Evolutionary conservation across 2,329 filamentous ascomycete genomes (phyloP), one percentile per base, ranked within the genome.

Genomic region (Paraphoma chrysanthemicola): DNA sequence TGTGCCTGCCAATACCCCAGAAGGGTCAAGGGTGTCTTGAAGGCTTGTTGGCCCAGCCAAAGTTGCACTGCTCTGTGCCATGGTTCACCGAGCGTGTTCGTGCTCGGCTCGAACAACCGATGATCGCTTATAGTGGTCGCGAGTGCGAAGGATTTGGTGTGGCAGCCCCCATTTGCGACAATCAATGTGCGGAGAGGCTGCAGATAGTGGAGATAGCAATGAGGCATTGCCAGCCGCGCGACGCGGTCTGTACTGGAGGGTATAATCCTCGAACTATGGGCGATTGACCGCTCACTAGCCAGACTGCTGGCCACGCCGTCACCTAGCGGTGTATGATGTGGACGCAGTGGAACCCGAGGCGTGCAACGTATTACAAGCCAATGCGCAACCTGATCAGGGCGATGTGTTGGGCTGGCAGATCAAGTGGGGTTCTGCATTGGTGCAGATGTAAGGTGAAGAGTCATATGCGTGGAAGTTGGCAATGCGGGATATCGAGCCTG

Each of bases 301-400:
- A 39, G 5, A 23, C 23, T 12, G 49, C 53, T 42, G 36, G 46
- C 47, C 30, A 18, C 31, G 46, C 44, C 44, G 38, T 48, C 50
- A 46, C 38, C 44, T 42, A 63, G 57, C 60, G 57, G 60, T 63
- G 60, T 56, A 48, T n/a, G 52, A 41, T 12, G 43, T 47, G n/a
- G 23, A 47, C 29, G 43, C 50, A 47, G 43, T 41, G 44, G 50
- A 47, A 46, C 44, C 36, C 51, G 16, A 53, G 29, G 28, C 30
- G 60, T 57, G 51, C 48, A 53, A 59, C 56, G 18, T 28, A 12
- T 18, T 43, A 31, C n/a, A 43, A 23, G 44, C 36, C 48, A n/a
- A 36, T 3, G 9, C 33, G 33, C 33, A 14, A 36, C 33, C 16
- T 17, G n/a, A 31, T 31, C 10, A 30, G 28, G 10, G 23, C 44